Conservation (phyloP, 2,329 filamentous ascomycete genomes). For the Trichoderma hamatum region DNA sequence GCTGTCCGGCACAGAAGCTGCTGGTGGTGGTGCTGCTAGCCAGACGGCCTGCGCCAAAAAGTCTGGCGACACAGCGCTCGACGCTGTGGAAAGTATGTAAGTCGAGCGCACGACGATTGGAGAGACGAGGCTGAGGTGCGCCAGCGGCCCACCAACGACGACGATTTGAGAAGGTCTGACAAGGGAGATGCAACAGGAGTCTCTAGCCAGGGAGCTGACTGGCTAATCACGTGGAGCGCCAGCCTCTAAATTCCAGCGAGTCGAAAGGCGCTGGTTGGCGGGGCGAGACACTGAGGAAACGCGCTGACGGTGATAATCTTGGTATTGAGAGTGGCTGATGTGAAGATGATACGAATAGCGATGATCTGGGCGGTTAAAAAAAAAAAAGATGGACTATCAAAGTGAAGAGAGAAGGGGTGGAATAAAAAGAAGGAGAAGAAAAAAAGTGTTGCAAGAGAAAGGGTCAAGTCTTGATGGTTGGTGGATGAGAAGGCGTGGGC, state of each 20-base stretch:
- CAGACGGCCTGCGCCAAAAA: slow-evolving; percentile 32
- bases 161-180: slow-evolving; percentile 21
- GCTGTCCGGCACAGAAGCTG: slow-evolving; percentile 18
- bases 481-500: neutral
- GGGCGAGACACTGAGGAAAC: neutral
- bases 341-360: neutral
- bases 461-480: neutral
- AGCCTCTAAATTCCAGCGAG: slow-evolving; percentile 20
- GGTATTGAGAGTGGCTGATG: neutral
- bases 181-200: slow-evolving; percentile 2
- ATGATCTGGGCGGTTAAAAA: neutral
- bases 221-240: slow-evolving; percentile 31
- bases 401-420: neutral
- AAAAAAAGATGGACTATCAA: neutral
- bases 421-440: neutral
- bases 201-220: slow-evolving; percentile 14
- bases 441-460: neutral
- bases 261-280: slow-evolving; percentile 11
- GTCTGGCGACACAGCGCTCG: slow-evolving; percentile 36
- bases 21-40: slow-evolving; percentile 5
- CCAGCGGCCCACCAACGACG: slow-evolving; percentile 24
- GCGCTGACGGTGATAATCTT: neutral
- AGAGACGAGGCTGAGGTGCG: slow-evolving; percentile 30
- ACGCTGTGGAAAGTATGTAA: slow-evolving; percentile 39
- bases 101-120: slow-evolving; percentile 36